Evolutionary conservation across 441 rosid species (phyloP).

Genomic region (Macaranga tanarius): DNA sequence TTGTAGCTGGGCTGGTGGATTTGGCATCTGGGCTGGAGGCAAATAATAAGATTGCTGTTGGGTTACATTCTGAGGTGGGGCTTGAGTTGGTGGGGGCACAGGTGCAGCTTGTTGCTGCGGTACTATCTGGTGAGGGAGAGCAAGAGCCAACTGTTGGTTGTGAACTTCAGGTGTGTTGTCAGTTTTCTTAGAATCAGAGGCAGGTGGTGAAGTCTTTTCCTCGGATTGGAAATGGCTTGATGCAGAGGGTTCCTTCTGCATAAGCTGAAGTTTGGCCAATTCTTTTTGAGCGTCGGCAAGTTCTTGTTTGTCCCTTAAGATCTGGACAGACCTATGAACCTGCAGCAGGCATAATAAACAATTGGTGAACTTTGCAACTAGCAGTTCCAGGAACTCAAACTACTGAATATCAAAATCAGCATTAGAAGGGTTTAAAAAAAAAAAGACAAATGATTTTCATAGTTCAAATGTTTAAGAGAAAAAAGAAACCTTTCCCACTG

Average conservation of each 20-base stretch:
- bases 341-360: slow-evolving; percentile 29
- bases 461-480: not conserved
- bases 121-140: slow-evolving; percentile 73
- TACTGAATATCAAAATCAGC: not conserved
- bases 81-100: slow-evolving; percentile 44
- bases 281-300: slow-evolving; percentile 89
- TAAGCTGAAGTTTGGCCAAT: slow-evolving; percentile 82
- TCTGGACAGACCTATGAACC: slow-evolving; percentile 97
- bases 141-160: slow-evolving; percentile 88
- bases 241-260: slow-evolving; percentile 72
- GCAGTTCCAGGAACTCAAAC: not conserved
- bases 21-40: slow-evolving; percentile 52
- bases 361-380: slow-evolving; percentile 3
- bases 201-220: slow-evolving; percentile 57
- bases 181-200: slow-evolving; percentile 49
- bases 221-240: slow-evolving; percentile 70
- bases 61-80: slow-evolving; percentile 46
- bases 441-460: not conserved
- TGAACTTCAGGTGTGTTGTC: slow-evolving; percentile 58
- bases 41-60: slow-evolving; percentile 68
- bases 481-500: not conserved
- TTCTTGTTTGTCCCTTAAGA: slow-evolving; percentile 95
- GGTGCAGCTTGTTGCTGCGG: slow-evolving; percentile 52
- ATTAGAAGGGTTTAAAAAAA: not conserved
- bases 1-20: slow-evolving; percentile 41